Base-by-base conservation (phyloP, 345 rosid genomes). In the Combretum micranthum region DNA sequence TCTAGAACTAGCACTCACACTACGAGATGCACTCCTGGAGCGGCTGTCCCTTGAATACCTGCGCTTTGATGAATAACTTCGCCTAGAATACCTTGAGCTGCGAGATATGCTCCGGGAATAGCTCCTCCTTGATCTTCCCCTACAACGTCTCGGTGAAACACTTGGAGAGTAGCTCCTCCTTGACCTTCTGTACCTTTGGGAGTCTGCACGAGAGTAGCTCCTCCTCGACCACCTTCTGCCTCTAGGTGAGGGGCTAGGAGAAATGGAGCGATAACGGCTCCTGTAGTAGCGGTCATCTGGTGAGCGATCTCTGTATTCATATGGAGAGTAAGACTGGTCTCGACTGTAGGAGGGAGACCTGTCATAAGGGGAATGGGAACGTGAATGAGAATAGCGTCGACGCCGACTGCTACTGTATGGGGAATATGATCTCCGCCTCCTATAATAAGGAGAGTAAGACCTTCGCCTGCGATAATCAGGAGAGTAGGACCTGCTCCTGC, bases 401-500 rank as follows among this genome's bases (percentile, higher is more conserved):
- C 45, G 67, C 11, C 78, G 67, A 12, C 81, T 60, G 23, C 65
- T 60, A 21, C 65, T 59, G 50, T 71, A 66, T 17, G 85, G 73
- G n/a, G 79, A 70, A 47, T 62, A 37, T 4, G 83, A 77, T 46
- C 71, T 67, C 45, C 67, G 44, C 72, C 72, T 47, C 12, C 64
- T 11, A 50, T 68, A 45, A 56, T 37, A 52, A 42, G 85, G 85
- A 20, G 97, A 78, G 47, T 57, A 50, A 1, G 75, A 67, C 43
- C 76, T 58, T 4, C 57, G 46, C 17, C 66, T 45, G 44, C 64
- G 12, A 16, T 25, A 12, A 39, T 60, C 53, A 44, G 73, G 78
- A 52, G 75, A 70, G 60, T 68, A 65, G 13, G 94, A 87, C 47
- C 86, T 77, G 70, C 84, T 74, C 47, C 86, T 77, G 70, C 84